A percentile compares a stretch with the other conserved stretches of the same genome.
These are phyloP conservation scores for Pseudopediastrum boryanum DNA, from an alignment of 139 green algal species.

Conservation along the genomic window DNA sequence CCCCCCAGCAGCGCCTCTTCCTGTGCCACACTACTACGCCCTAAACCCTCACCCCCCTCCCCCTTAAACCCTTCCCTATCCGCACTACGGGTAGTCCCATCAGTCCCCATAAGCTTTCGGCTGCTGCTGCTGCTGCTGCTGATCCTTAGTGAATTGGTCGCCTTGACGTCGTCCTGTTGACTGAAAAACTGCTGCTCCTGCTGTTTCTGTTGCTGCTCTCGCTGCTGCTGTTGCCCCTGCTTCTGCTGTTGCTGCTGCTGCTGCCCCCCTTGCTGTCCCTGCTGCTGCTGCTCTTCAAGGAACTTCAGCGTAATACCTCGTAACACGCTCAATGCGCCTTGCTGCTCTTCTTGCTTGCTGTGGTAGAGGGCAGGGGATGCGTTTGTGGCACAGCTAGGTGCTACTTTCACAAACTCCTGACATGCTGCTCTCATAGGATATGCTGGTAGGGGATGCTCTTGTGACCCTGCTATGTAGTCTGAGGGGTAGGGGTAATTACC, in stretches of 20 bases:
- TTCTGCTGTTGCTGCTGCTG: neutral
- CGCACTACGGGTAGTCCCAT: neutral
- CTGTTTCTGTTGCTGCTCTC: neutral
- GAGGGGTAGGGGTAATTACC: conserved; percentile 71
- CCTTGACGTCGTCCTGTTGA: neutral
- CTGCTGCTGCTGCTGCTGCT: conserved; percentile 4
- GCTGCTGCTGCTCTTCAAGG: too few relatives aligned
- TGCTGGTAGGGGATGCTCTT: conserved; percentile 54
- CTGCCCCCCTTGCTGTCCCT: too few relatives aligned
- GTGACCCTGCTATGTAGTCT: conserved; percentile 55
- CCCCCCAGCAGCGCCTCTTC: conserved; percentile 36
- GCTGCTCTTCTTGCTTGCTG: too few relatives aligned
- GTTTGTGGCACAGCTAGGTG: conserved; percentile 1
- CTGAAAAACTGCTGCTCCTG: neutral
- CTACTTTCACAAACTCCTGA: conserved; percentile 32
- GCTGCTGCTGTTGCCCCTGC: neutral
- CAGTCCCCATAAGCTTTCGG: neutral
- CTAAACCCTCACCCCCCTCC: neutral
- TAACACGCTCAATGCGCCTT: too few relatives aligned
- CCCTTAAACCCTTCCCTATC: neutral
- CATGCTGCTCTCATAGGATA: conserved; percentile 75
- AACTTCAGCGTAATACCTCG: too few relatives aligned
- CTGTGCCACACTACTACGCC: neutral
- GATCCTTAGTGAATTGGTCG: neutral
- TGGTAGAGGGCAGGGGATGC: too few relatives aligned